These are phyloP conservation scores for Didymosphaeria variabile DNA, from an alignment of 2,329 filamentous ascomycete species.

Conservation along the genomic window DNA sequence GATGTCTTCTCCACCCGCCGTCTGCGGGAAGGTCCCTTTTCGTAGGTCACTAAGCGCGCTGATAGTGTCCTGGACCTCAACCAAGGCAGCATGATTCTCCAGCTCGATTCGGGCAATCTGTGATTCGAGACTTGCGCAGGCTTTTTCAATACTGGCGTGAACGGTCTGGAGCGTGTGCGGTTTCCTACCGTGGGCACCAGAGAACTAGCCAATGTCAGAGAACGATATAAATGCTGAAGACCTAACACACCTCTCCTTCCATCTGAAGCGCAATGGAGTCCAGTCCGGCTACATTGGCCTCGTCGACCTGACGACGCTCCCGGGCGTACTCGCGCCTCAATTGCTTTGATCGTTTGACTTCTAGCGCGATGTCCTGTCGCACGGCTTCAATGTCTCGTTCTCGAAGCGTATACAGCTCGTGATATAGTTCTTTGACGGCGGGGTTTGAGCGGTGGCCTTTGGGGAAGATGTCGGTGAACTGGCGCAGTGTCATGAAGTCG, in stretches of 20 bases:
- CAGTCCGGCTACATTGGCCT: conserved; percentile 58
- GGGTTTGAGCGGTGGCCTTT: conserved; percentile 70
- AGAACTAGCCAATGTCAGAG: conserved; percentile 60
- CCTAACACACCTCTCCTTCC: conserved; percentile 54
- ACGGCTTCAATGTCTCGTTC: conserved; percentile 74
- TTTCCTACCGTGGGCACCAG: conserved; percentile 57
- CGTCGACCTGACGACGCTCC: conserved; percentile 63
- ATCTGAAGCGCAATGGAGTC: conserved; percentile 71
- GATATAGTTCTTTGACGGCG: conserved; percentile 75
- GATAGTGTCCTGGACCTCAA: conserved; percentile 71
- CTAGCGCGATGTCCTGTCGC: conserved; percentile 69
- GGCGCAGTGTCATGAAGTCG: conserved; percentile 74
- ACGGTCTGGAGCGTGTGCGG: conserved; percentile 71
- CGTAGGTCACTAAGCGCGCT: conserved; percentile 82
- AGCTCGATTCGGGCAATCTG: conserved; percentile 73
- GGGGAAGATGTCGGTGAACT: conserved; percentile 82
- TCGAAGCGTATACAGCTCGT: conserved; percentile 79
- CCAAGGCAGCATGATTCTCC: conserved; percentile 68
- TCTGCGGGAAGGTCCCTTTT: conserved; percentile 73
- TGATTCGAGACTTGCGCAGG: conserved; percentile 70
- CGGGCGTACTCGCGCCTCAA: conserved; percentile 67
- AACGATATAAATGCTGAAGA: too few species aligned
- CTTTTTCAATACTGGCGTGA: conserved; percentile 73
- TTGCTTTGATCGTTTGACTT: conserved; percentile 68
- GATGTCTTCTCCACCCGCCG: conserved; percentile 65